A percentile compares a stretch with the other conserved stretches of the same genome.
phyloP scores from a whole-genome alignment of 345 rosid genomes.

The Lepidium aucheri region DNA sequence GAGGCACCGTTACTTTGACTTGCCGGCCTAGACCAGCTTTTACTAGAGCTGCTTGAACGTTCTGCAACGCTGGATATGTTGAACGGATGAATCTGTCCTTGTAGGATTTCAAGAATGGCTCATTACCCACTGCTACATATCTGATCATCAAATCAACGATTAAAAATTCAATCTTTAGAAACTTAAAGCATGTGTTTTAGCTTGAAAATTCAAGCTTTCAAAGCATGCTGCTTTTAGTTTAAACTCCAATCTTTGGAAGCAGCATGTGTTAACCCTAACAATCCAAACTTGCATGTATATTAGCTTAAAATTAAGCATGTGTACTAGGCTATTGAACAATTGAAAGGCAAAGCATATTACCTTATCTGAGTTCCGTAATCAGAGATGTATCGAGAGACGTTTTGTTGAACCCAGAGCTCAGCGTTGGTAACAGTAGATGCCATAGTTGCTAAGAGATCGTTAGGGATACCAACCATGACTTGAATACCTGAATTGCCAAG shows the following conservation, averaged over 20 bases:
- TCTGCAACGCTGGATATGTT: conserved; percentile 78
- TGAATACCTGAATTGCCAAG: conserved; percentile 79
- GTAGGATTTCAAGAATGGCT: conserved; percentile 59
- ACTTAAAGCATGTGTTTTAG: neutral
- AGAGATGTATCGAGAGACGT: conserved; percentile 60
- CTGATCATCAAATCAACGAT: conserved; percentile 23
- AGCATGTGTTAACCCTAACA: neutral
- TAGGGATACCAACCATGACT: conserved; percentile 93
- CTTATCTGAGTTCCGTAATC: conserved; percentile 56
- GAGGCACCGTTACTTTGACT: conserved; percentile 73
- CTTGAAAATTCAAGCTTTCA: conserved; percentile 1
- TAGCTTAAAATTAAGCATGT: too few species aligned
- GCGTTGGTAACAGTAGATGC: conserved; percentile 53
- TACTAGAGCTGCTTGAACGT: conserved; percentile 76
- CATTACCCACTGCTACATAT: conserved; percentile 84
- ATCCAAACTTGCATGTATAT: too few species aligned
- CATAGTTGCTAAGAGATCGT: conserved; percentile 55
- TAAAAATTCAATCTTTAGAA: neutral
- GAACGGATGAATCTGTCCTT: conserved; percentile 44
- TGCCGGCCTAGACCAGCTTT: conserved; percentile 72
- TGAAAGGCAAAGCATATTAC: conserved; percentile 17
- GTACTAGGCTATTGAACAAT: neutral
- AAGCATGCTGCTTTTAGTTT: too few species aligned
- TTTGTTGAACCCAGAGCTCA: conserved; percentile 60
- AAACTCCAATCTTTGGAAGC: too few species aligned